Evolutionary conservation across 2,329 filamentous ascomycete genomes (phyloP).

Genomic region (Exophiala xenobiotica): DNA sequence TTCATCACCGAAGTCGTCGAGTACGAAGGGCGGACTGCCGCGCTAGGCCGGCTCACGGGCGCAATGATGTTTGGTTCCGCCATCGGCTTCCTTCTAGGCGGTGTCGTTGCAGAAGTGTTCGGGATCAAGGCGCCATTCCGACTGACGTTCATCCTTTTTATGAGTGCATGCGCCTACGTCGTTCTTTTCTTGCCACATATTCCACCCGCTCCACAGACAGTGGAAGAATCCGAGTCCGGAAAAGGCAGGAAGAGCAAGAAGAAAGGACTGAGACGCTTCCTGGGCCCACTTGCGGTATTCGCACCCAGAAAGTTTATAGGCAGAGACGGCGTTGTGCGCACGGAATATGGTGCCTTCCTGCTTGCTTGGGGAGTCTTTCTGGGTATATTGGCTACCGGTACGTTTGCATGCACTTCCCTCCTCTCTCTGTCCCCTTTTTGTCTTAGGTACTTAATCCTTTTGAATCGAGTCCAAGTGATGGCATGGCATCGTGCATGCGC

Average conservation of each 20-base stretch:
- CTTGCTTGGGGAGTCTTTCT: slow-evolving; percentile 66
- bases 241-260: slow-evolving; percentile 34
- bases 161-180: slow-evolving; percentile 44
- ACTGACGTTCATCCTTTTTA: slow-evolving; percentile 59
- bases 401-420: too few relatives aligned
- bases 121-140: slow-evolving; percentile 66
- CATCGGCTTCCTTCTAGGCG: slow-evolving; percentile 64
- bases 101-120: slow-evolving; percentile 62
- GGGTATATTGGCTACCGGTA: slow-evolving; percentile 64
- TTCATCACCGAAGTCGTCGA: slow-evolving; percentile 65
- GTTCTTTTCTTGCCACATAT: slow-evolving; percentile 50
- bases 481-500: too few relatives aligned
- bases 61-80: slow-evolving; percentile 66
- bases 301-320: slow-evolving; percentile 57
- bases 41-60: slow-evolving; percentile 66
- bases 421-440: not conserved
- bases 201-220: slow-evolving; percentile 35
- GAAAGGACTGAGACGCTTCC: slow-evolving; percentile 30
- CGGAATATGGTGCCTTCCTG: slow-evolving; percentile 62
- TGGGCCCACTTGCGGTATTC: slow-evolving; percentile 62
- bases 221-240: not conserved
- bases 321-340: slow-evolving; percentile 50
- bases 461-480: too few relatives aligned
- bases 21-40: slow-evolving; percentile 59
- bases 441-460: not conserved